phyloP scores from a whole-genome alignment of 805 yeast species.

The Lachancea cidri region DNA sequence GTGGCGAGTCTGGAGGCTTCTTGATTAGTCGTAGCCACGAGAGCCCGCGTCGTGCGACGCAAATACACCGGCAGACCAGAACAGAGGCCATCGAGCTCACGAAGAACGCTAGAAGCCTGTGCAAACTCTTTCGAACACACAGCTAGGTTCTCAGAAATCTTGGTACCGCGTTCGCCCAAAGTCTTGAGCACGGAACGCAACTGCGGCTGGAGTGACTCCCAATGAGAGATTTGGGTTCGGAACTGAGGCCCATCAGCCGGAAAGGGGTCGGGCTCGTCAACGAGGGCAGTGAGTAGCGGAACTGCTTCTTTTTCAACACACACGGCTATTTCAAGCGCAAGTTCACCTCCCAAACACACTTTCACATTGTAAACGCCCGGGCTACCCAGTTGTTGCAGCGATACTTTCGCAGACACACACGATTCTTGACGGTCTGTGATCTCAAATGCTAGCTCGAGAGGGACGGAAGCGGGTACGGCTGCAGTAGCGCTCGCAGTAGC shows the following conservation, averaged over 20 bases:
- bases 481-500: neutral
- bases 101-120: conserved; percentile 2
- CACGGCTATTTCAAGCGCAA: neutral
- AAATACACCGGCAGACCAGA: conserved; percentile 1
- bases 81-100: conserved; percentile 1
- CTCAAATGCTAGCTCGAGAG: neutral
- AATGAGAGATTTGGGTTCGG: conserved; percentile 4
- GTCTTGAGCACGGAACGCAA: conserved; percentile 4
- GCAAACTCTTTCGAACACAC: conserved; percentile 1
- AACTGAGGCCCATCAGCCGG: conserved; percentile 10
- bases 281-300: neutral
- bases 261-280: neutral
- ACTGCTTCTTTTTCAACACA: neutral
- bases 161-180: conserved; percentile 1
- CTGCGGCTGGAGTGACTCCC: conserved; percentile 4
- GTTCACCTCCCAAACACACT: neutral
- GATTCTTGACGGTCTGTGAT: neutral
- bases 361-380: neutral
- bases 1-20: neutral
- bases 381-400: neutral
- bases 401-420: neutral
- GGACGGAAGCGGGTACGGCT: neutral
- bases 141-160: conserved; percentile 1
- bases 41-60: neutral
- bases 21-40: neutral